Percentiles rank a stretch among this genome's conserved stretches.
phyloP scores from a whole-genome alignment of 768 basidiomycete genomes.

The Xerocomellus amylosporus region DNA sequence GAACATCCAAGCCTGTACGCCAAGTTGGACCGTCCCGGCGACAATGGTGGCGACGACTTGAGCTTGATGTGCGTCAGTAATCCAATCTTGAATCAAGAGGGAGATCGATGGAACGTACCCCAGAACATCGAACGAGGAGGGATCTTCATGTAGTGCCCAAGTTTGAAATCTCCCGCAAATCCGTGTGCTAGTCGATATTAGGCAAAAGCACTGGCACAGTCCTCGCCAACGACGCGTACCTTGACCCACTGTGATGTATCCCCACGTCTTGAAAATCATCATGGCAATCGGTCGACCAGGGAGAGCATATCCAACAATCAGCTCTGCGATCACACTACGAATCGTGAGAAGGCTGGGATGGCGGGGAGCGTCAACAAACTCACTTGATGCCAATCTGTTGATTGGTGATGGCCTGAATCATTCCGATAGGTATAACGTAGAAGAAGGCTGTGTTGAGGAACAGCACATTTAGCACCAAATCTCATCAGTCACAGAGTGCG shows the following conservation, averaged over 20 bases:
- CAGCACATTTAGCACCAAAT: not conserved
- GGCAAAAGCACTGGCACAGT: not conserved
- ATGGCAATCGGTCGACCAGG: slow-evolving; percentile 70
- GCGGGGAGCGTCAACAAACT: not conserved
- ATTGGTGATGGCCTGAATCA: slow-evolving; percentile 79
- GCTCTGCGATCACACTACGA: slow-evolving; percentile 60
- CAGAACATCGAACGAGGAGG: slow-evolving; percentile 67
- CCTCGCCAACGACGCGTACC: slow-evolving; percentile 2
- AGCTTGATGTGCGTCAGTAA: slow-evolving; percentile 1
- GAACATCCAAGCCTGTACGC: slow-evolving; percentile 63
- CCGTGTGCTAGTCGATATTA: slow-evolving; percentile 42
- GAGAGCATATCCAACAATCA: slow-evolving; percentile 56
- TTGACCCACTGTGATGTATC: slow-evolving; percentile 61
- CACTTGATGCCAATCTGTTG: slow-evolving; percentile 62
- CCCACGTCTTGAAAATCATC: slow-evolving; percentile 80
- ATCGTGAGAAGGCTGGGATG: not conserved
- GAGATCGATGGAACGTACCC: slow-evolving; percentile 25
- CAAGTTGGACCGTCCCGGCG: slow-evolving; percentile 67
- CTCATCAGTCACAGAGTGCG: slow-evolving; percentile 13
- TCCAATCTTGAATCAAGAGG: not conserved
- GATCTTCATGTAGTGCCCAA: slow-evolving; percentile 74
- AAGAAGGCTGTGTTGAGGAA: slow-evolving; percentile 37
- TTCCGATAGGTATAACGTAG: slow-evolving; percentile 73
- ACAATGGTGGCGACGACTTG: slow-evolving; percentile 64
- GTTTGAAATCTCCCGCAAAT: slow-evolving; percentile 71